These are phyloP conservation scores for Flaveria sonorensis DNA, from an alignment of 129 eudicot genomes.

Conservation along the genomic window DNA sequence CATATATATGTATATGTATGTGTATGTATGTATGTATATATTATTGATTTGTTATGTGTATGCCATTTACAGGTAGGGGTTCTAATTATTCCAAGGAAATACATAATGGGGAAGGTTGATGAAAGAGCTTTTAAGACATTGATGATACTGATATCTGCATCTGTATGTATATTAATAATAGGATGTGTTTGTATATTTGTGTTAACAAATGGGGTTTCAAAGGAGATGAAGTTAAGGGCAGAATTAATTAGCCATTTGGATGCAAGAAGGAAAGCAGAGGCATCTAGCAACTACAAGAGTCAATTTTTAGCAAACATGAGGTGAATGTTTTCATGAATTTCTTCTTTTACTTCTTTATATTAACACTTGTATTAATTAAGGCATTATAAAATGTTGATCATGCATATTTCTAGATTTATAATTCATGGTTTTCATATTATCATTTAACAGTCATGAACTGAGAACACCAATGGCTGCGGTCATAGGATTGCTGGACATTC, in stretches of 20 bases:
- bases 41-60: neutral
- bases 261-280: slow-evolving; percentile 97
- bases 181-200: slow-evolving; percentile 90
- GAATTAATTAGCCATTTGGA: slow-evolving; percentile 89
- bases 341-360: neutral
- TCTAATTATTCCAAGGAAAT: slow-evolving; percentile 84
- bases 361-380: neutral
- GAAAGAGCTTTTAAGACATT: slow-evolving; percentile 79
- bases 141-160: slow-evolving; percentile 80
- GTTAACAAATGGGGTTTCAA: slow-evolving; percentile 92
- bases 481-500: slow-evolving; percentile 96
- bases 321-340: slow-evolving; percentile 38
- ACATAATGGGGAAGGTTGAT: slow-evolving; percentile 95
- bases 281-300: slow-evolving; percentile 93
- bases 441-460: slow-evolving; percentile 78
- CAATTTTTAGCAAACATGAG: slow-evolving; percentile 99
- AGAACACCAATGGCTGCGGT: slow-evolving; percentile 99
- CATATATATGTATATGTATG: neutral
- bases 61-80: slow-evolving; percentile 78
- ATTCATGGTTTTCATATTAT: slow-evolving; percentile 20
- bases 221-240: slow-evolving; percentile 97
- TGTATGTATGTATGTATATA: neutral
- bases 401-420: slow-evolving; percentile 11
- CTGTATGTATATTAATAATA: slow-evolving; percentile 73
- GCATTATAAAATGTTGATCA: neutral